Percentiles rank a stretch among this genome's conserved stretches.
Evolutionary conservation across 2,329 filamentous ascomycete species (phyloP).

Genomic region (Colletotrichum siamense): DNA sequence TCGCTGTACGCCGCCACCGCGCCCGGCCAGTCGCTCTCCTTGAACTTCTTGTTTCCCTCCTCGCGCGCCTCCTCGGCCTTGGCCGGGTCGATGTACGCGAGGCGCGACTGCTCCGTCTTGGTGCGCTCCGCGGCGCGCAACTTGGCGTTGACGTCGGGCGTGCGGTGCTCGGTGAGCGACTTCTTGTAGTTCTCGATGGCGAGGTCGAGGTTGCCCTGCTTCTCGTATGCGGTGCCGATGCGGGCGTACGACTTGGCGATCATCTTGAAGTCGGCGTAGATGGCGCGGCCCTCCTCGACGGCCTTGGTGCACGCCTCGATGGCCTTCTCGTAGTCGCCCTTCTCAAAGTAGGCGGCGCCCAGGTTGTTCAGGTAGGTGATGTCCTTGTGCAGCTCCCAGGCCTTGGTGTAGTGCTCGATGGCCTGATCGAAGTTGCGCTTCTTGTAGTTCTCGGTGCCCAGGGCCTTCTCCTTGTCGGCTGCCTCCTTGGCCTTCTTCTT

Average conservation of each 20-base stretch:
- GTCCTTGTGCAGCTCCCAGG: constrained; percentile 94
- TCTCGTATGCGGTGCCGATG: constrained; percentile 94
- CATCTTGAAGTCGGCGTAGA: constrained; percentile 96
- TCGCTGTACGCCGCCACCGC: constrained; percentile 94
- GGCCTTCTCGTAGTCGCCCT: constrained; percentile 88
- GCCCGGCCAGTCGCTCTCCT: constrained; percentile 92
- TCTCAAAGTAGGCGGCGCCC: constrained; percentile 92
- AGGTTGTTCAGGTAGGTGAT: constrained; percentile 98
- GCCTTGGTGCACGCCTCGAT: constrained; percentile 90
- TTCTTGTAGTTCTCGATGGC: constrained; percentile 92
- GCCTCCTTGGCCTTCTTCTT: constrained; percentile 92
- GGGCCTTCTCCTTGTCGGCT: constrained; percentile 91
- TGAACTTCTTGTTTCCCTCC: constrained; percentile 96
- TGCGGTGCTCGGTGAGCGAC: constrained; percentile 95
- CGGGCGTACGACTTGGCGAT: constrained; percentile 98
- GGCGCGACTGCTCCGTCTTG: constrained; percentile 76
- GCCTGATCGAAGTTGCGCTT: constrained; percentile 96
- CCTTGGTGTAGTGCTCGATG: constrained; percentile 92
- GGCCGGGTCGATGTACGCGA: constrained; percentile 85
- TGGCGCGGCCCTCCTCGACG: constrained; percentile 85
- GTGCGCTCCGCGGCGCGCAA: constrained; percentile 88
- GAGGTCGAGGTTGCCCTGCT: constrained; percentile 76
- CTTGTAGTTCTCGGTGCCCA: constrained; percentile 97
- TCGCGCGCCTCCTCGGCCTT: constrained; percentile 97
- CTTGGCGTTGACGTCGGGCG: constrained; percentile 91